Evolutionary conservation across 2,329 filamentous ascomycete species (phyloP).

Genomic region (Penicillium sp.): DNA sequence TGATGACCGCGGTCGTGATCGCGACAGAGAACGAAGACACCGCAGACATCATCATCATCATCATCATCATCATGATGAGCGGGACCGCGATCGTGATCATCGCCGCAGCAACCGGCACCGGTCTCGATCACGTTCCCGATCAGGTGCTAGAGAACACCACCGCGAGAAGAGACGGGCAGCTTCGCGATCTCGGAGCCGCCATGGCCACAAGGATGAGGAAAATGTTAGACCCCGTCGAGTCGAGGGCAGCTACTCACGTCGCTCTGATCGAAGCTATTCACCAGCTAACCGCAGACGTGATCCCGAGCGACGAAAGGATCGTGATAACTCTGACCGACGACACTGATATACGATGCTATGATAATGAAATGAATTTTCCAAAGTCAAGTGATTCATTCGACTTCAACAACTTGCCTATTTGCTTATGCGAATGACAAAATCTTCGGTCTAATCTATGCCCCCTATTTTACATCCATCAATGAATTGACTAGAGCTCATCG

Average conservation of each 20-base stretch:
- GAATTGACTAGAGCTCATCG: slow-evolving; percentile 49
- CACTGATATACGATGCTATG: slow-evolving; percentile 16
- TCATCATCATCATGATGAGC: not conserved
- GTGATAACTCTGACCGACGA: slow-evolving; percentile 27
- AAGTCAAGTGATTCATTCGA: not conserved
- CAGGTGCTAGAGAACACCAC: slow-evolving; percentile 22
- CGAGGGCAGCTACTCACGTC: slow-evolving; percentile 19
- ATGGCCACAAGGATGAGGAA: slow-evolving; percentile 26
- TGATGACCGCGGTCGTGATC: slow-evolving; percentile 29
- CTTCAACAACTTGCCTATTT: not conserved
- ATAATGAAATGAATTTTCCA: not conserved
- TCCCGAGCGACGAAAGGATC: slow-evolving; percentile 27
- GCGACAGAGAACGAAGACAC: not conserved
- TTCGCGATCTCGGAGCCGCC: slow-evolving; percentile 32
- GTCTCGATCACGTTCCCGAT: slow-evolving; percentile 28
- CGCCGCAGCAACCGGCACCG: slow-evolving; percentile 35
- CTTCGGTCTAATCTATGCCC: slow-evolving; percentile 8
- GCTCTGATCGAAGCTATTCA: slow-evolving; percentile 22
- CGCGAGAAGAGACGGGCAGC: slow-evolving; percentile 20
- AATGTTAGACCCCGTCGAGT: slow-evolving; percentile 23
- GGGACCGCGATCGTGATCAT: slow-evolving; percentile 18
- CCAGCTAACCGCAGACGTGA: slow-evolving; percentile 24
- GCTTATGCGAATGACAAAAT: not conserved
- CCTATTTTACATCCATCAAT: slow-evolving; percentile 14
- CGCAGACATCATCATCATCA: not conserved